A percentile compares a stretch with the other conserved stretches of the same genome.
These are phyloP conservation scores for Hibiscus mutabilis DNA, from an alignment of 345 rosid species.

Conservation along the genomic window DNA sequence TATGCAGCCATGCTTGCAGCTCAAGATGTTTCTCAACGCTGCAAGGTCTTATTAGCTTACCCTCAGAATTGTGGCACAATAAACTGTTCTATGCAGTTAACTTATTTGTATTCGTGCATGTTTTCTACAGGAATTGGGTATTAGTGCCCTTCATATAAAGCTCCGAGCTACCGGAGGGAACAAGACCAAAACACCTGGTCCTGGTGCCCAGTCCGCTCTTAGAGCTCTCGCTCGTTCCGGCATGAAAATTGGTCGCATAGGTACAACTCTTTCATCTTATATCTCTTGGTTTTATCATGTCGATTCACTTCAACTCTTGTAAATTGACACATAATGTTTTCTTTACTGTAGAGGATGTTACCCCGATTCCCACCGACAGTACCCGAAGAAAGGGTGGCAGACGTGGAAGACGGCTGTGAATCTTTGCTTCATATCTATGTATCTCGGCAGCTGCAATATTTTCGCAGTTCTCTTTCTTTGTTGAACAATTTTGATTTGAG, in stretches of 20 bases:
- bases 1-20: slow-evolving; percentile 96
- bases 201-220: slow-evolving; percentile 88
- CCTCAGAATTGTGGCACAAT: background rate
- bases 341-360: slow-evolving; percentile 71
- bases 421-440: background rate
- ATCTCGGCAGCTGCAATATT: background rate
- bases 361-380: slow-evolving; percentile 90
- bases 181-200: slow-evolving; percentile 83
- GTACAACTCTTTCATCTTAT: slow-evolving; percentile 8
- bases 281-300: background rate
- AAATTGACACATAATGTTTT: background rate
- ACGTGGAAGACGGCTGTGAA: slow-evolving; percentile 80
- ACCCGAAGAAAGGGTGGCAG: slow-evolving; percentile 91
- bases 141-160: slow-evolving; percentile 74
- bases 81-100: background rate
- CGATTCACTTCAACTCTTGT: background rate
- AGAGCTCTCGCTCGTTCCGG: slow-evolving; percentile 95
- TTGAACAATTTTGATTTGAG: background rate
- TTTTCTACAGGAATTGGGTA: slow-evolving; percentile 61
- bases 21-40: slow-evolving; percentile 74
- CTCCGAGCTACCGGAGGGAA: slow-evolving; percentile 83
- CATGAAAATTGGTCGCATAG: slow-evolving; percentile 90
- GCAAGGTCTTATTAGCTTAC: slow-evolving; percentile 46
- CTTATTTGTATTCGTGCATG: background rate
- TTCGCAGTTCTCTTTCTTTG: slow-evolving; percentile 8